These are phyloP conservation scores for Candida dubliniensis DNA, from an alignment of 1,139 yeast species.

Conservation along the genomic window DNA sequence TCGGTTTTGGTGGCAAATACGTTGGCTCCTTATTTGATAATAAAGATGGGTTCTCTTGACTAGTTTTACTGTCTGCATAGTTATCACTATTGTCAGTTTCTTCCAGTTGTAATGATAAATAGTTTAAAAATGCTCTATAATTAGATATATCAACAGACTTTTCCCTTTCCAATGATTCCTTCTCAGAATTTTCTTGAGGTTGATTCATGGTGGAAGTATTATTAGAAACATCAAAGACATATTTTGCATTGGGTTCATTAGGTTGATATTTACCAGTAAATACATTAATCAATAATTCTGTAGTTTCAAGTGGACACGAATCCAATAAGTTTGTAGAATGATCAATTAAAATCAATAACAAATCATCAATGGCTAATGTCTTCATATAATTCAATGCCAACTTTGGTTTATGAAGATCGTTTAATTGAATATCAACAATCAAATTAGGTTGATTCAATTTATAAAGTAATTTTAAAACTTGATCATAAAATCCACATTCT, in stretches of 20 bases:
- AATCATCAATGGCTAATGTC: constrained; percentile 74
- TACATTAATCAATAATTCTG: constrained; percentile 76
- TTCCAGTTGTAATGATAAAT: constrained; percentile 44
- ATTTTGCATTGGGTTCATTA: constrained; percentile 9
- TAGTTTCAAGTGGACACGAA: constrained; percentile 74
- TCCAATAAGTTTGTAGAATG: constrained; percentile 69
- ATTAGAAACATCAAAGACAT: no score
- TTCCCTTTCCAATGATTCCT: constrained; percentile 7
- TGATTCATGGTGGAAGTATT: no score
- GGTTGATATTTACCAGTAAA: constrained; percentile 84
- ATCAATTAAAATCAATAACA: constrained; percentile 66
- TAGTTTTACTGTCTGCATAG: constrained; percentile 3
- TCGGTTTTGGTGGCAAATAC: constrained; percentile 89
- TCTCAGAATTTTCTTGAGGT: no score
- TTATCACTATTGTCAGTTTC: constrained; percentile 8
- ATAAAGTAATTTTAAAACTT: constrained; percentile 71
- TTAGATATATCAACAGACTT: constrained; percentile 49
- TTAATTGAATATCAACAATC: constrained; percentile 75
- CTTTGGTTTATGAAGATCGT: constrained; percentile 57
- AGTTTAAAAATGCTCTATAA: constrained; percentile 68
- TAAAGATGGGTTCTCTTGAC: constrained; percentile 13
- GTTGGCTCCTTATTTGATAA: constrained; percentile 48
- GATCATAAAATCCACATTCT: constrained; percentile 69
- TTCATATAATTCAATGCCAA: constrained; percentile 67
- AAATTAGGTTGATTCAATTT: constrained; percentile 71